Evolutionary conservation across 352 stramenopile species (phyloP), one percentile per base, ranked within the genome.

Genomic region (Pythium monospermum): DNA sequence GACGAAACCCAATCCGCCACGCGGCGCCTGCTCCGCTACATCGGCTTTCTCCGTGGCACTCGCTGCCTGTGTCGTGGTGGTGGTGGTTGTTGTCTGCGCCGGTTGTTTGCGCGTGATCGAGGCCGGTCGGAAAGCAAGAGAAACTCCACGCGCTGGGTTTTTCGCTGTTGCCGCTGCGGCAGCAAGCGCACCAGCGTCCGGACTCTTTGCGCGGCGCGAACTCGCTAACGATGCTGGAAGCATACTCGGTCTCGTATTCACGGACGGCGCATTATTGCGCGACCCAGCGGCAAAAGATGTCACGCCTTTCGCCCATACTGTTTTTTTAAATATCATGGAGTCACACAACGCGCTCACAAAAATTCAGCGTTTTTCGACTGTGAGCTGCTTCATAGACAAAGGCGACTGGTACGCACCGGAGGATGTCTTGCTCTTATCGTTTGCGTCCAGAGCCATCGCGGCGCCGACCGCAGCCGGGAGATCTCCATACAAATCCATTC

Each of bases 1-100:
- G 33, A 91, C 84, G 23, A 97, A 91, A 25, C 53, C 96, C 15
- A 87, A 96, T 61, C 70, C 77, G 1, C 76, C 77, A 53, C 84
- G 94, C 48, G 73, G 69, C 44, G 66, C 71, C n/a, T 74, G 87
- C 7, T 15, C 18, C 7, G 28, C 19, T 35, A 13, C 7, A 13
- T 8, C 30, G 8, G 40, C 6, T 28, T 44, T 33, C 15, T 46
- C 3, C 26, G 27, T 30, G 31, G 12, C 33, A 15, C 1, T 37
- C n/a, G 16, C 28, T 23, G 27, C 31, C 22, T 43, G 30, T 22
- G 23, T 42, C 6, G 26, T 32, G 16, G n/a, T 15, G 4, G 27
- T 26, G 2, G 18, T 25, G 6, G 38, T 21, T 0, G 44, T 16
- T 11, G 51, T 22, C 8, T 32, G 7, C 6, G 49, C 16, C 13